Conservation (phyloP, 441 rosid species). For the Populus trichocarpa region DNA sequence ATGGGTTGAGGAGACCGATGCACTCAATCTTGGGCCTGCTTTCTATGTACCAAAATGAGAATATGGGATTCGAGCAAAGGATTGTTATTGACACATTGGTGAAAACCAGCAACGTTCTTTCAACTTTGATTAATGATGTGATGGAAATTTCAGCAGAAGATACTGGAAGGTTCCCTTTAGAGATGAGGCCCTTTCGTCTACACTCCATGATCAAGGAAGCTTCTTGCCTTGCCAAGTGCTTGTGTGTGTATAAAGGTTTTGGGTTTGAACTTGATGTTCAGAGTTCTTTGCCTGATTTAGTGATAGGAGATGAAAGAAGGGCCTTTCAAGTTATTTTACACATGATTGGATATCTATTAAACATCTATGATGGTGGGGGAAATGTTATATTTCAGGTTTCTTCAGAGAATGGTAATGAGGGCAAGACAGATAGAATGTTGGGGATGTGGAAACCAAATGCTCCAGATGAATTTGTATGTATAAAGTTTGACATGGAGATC, state of each 20-base stretch:
- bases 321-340: constrained; percentile 84
- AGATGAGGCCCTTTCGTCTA: constrained; percentile 57
- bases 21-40: constrained; percentile 77
- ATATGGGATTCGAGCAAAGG: constrained; percentile 52
- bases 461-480: constrained; percentile 52
- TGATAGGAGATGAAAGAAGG: constrained; percentile 77
- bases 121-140: constrained; percentile 76
- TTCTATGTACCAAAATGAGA: constrained; percentile 74
- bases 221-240: constrained; percentile 79
- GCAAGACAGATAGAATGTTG: constrained; percentile 60
- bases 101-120: constrained; percentile 70
- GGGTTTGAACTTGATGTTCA: constrained; percentile 55
- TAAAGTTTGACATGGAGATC: constrained; percentile 70
- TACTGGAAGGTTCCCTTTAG: constrained; percentile 58
- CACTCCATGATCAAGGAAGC: constrained; percentile 69
- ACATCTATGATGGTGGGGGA: constrained; percentile 41
- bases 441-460: constrained; percentile 63
- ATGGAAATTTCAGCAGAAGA: constrained; percentile 65
- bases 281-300: constrained; percentile 68
- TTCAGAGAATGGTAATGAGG: constrained; percentile 57
- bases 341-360: constrained; percentile 68
- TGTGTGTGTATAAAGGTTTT: constrained; percentile 60
- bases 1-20: constrained; percentile 95
- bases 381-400: constrained; percentile 49
- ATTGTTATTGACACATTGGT: constrained; percentile 72